Conservation (phyloP, 2,329 filamentous ascomycete genomes). For the Pseudofabraea citricarpa region DNA sequence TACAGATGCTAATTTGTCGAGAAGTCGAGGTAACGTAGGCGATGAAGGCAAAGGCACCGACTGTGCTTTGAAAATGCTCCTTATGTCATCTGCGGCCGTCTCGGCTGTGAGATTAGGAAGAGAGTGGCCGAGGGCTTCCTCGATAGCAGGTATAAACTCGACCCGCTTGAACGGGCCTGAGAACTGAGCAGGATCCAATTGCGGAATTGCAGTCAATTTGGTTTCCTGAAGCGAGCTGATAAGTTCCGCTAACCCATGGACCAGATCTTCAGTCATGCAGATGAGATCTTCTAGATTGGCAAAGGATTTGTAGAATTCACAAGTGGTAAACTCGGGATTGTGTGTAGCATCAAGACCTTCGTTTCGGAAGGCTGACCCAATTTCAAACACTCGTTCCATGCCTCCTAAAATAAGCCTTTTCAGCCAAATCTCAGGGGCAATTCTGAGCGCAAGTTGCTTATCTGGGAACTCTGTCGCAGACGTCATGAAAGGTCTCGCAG, state of each 20-base stretch:
- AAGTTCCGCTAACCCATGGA: constrained; percentile 53
- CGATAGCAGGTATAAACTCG: constrained; percentile 78
- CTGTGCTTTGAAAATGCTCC: constrained; percentile 47
- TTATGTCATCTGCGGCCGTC: constrained; percentile 54
- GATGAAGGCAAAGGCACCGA: constrained; percentile 43
- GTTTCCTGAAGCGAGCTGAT: constrained; percentile 41
- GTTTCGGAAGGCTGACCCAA: constrained; percentile 88
- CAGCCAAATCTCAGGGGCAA: constrained; percentile 92
- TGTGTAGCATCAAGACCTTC: constrained; percentile 89
- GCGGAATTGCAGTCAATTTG: constrained; percentile 40
- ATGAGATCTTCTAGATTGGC: constrained; percentile 73
- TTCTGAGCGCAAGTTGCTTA: constrained; percentile 70
- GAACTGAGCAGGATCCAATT: constrained; percentile 44
- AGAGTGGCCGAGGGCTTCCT: constrained; percentile 53
- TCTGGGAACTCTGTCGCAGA: constrained; percentile 70
- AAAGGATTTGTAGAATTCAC: constrained; percentile 92
- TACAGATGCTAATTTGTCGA: constrained; percentile 72
- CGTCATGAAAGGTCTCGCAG: constrained; percentile 82
- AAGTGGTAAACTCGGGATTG: constrained; percentile 96
- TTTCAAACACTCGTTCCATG: constrained; percentile 85
- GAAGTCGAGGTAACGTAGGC: constrained; percentile 61
- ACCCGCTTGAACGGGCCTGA: constrained; percentile 58
- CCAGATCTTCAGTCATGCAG: constrained; percentile 65
- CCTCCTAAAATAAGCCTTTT: constrained; percentile 89
- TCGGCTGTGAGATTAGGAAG: constrained; percentile 35